A percentile compares a stretch with the other conserved stretches of the same genome.
phyloP scores from a whole-genome alignment of 192 early-diverging fungal genomes.

The Glomus cerebriforme region DNA sequence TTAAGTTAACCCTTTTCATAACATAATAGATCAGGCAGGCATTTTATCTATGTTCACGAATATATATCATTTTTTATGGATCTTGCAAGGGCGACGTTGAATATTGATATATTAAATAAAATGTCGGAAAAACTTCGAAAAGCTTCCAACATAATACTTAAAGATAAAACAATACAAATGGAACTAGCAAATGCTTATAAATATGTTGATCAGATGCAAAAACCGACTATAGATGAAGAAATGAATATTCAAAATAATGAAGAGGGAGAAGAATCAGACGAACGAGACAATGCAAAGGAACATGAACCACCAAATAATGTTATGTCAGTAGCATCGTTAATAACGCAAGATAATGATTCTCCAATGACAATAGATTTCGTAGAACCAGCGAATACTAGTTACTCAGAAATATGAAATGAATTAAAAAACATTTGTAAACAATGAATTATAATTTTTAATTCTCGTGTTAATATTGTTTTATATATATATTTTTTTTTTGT shows the following conservation, averaged over 20 bases:
- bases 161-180: background rate
- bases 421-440: too few species aligned
- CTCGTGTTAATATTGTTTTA: too few species aligned
- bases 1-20: conserved; percentile 1
- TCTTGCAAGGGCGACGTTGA: conserved; percentile 33
- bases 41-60: conserved; percentile 73
- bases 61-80: conserved; percentile 66
- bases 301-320: conserved; percentile 5
- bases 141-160: conserved; percentile 15
- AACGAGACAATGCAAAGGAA: background rate
- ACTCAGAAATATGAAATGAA: too few species aligned
- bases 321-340: conserved; percentile 15
- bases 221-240: background rate
- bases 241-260: background rate
- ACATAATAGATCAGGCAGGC: conserved; percentile 62
- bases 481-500: too few species aligned
- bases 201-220: background rate
- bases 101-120: conserved; percentile 5
- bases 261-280: background rate
- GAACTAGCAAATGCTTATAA: background rate
- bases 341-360: conserved; percentile 14
- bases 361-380: too few species aligned
- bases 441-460: too few species aligned
- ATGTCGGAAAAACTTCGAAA: conserved; percentile 4
- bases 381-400: too few species aligned